These are phyloP conservation scores for Bjerkandera adusta DNA, from an alignment of 1,284 basidiomycete genomes.

Conservation along the genomic window DNA sequence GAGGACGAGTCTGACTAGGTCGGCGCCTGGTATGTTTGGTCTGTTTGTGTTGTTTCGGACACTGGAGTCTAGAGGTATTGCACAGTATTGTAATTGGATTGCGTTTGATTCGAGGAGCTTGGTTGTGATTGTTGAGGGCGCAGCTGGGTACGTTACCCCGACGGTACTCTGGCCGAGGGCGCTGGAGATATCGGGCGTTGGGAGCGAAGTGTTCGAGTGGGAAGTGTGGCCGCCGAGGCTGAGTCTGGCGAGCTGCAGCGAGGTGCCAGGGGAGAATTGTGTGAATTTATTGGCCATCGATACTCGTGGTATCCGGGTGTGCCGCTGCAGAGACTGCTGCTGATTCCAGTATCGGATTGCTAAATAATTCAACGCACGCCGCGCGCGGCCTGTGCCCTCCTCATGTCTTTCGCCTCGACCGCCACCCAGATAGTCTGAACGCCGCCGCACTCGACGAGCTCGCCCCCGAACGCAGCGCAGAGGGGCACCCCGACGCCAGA, in stretches of 20 bases:
- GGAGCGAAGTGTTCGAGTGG: too few species aligned
- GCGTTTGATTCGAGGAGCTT: too few species aligned
- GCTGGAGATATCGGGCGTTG: too few species aligned
- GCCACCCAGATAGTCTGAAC: constrained; percentile 7
- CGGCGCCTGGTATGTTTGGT: too few species aligned
- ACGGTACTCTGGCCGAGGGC: too few species aligned
- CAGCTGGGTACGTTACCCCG: too few species aligned
- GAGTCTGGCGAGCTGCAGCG: constrained; percentile 4
- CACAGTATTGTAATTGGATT: too few species aligned
- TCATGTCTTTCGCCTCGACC: constrained; percentile 12
- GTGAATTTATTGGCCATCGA: constrained; percentile 6
- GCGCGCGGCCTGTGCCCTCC: constrained; percentile 1
- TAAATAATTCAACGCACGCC: constrained; percentile 9
- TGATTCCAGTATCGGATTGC: constrained; percentile 9
- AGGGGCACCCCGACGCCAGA: constrained; percentile 12
- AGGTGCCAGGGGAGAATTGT: neutral
- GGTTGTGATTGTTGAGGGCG: too few species aligned
- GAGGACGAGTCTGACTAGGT: too few species aligned
- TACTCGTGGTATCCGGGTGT: constrained; percentile 11
- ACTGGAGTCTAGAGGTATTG: too few species aligned
- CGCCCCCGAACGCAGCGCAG: constrained; percentile 4
- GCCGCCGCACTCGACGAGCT: constrained; percentile 3
- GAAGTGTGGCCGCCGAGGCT: too few species aligned
- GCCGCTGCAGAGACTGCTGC: neutral
- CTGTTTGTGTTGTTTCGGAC: too few species aligned